Evolutionary conservation across 2,329 filamentous ascomycete genomes (phyloP).

Genomic region (Claviceps sp.): DNA sequence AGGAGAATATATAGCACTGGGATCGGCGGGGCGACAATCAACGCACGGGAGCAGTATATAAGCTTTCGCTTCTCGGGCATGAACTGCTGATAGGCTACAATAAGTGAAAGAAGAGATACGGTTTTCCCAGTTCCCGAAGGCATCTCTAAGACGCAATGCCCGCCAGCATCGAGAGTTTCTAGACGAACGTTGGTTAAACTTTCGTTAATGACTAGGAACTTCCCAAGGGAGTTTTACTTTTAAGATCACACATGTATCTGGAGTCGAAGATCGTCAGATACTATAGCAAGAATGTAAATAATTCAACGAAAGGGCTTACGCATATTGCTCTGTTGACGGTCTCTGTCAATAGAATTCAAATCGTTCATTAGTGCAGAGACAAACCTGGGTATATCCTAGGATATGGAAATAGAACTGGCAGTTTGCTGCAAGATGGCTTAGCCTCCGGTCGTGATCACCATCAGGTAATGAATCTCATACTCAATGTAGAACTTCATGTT

Average conservation of each 20-base stretch:
- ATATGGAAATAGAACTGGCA: constrained; percentile 45
- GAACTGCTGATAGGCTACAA: constrained; percentile 91
- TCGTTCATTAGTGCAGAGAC: constrained; percentile 6
- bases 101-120: constrained; percentile 84
- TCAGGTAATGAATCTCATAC: constrained; percentile 16
- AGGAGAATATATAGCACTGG: background rate
- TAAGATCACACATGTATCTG: constrained; percentile 45
- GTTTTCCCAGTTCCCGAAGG: constrained; percentile 98
- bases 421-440: constrained; percentile 29
- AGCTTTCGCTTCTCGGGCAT: constrained; percentile 89
- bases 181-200: background rate
- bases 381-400: constrained; percentile 44
- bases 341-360: background rate
- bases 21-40: background rate
- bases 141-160: constrained; percentile 97
- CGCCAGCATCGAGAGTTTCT: constrained; percentile 79
- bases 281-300: background rate
- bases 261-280: background rate
- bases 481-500: constrained; percentile 40
- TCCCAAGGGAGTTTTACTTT: constrained; percentile 25
- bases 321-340: constrained; percentile 36
- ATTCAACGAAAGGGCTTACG: constrained; percentile 21
- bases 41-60: constrained; percentile 84
- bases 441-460: background rate
- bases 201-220: background rate